Base-by-base conservation (phyloP, 441 rosid species). In the Erodium texanum region DNA sequence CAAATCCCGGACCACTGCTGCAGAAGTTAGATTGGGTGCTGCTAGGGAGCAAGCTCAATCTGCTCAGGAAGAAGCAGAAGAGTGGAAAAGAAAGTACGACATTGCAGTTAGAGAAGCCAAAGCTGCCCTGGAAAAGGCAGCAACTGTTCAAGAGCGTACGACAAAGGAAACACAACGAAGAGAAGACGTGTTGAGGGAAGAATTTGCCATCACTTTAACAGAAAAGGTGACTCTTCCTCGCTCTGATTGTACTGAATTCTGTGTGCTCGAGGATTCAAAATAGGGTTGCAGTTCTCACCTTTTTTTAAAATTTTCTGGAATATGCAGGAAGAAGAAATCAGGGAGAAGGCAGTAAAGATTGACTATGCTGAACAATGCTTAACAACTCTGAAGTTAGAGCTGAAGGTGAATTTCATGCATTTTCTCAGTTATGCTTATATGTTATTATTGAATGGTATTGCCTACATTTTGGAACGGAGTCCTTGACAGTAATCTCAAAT, bases 11-110 rank as follows among this genome's bases (percentile, higher is more conserved):
- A 89, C 85, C 73, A 86, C 89, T 80, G 95, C 98, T 71, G 85
- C 99, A 70, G 99, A 95, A 74, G 96, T 97, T 70, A 90, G 98
- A 76, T 76, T 95, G 56, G 93, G 89, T 80, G 99, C 99, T 77
- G 93, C 97, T 59, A 83, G 78, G 80, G 99, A 95, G 75, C 97
- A 90, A 73, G 85, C 86, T 56, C 81, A 80, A 70, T 84, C 97
- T 64, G 92, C 97, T 73, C 89, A 90, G 81, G 98, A 89, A 78
- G 98, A 90, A 79, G 92, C 98, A 2, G 83, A 81, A 65, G 98
- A 95, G 70, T 95, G 98, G 99, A 86, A 89, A 77, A 84, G 98
- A 72, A 95, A 92, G 82, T 95, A 86, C 70, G 98, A 88, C 74
- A 81, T 77, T 64, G 95, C 97, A 64, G 89, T 89, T 56, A 84